Evolutionary conservation across 2,329 filamentous ascomycete species (phyloP).

Genomic region (Celoporthe dispersa): DNA sequence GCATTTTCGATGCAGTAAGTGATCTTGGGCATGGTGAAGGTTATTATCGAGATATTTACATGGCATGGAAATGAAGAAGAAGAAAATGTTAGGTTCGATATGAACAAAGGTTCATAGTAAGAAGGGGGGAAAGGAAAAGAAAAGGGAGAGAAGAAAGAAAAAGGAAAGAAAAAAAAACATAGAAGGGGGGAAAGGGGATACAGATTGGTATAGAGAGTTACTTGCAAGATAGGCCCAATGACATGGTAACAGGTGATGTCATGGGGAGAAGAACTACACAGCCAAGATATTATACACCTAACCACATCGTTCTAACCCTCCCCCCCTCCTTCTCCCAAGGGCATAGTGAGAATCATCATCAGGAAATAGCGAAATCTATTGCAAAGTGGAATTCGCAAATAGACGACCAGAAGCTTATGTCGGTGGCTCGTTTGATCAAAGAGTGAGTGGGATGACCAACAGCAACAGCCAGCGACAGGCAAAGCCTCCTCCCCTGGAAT

Average conservation of each 20-base stretch:
- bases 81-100: neutral
- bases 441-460: neutral
- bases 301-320: neutral
- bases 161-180: neutral
- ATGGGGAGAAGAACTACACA: neutral
- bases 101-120: neutral
- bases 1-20: slow-evolving; percentile 24
- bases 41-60: neutral
- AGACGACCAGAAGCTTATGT: neutral
- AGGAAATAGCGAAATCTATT: neutral
- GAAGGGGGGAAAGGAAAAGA: neutral
- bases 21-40: slow-evolving; percentile 20
- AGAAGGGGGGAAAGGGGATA: neutral
- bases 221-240: neutral
- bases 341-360: neutral
- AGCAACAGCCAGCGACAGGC: neutral
- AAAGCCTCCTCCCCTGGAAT: neutral
- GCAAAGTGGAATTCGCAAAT: neutral
- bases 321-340: neutral
- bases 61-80: neutral
- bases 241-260: slow-evolving; percentile 13
- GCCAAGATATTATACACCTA: neutral
- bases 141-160: too few species aligned
- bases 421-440: neutral
- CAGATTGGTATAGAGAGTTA: neutral